Evolutionary conservation across 108 stramenopile genomes (phyloP), one percentile per base, ranked within the genome.

Genomic region (Cyclotella sp.): DNA sequence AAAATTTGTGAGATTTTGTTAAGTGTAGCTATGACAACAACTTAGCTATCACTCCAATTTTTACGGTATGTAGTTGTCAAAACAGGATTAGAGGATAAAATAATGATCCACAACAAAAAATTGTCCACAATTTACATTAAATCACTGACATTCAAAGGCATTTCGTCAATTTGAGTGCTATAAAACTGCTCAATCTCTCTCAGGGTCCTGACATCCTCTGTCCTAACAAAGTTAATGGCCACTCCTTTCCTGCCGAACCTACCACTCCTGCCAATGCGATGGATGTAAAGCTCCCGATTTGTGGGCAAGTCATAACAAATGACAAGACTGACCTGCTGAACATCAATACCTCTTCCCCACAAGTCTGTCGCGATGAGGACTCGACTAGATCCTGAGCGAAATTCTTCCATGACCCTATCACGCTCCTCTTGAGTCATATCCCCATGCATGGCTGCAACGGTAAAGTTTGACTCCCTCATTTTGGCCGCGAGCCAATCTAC

Each of bases 271-370:
- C 99, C 99, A 78, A 99, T 99, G 12, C 98, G 81, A 84, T 98
- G 96, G 68, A 99, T 98, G 86, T 99, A 99, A 43, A 98, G 70
- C 85, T 99, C 99, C 13, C 98, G 87, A 77, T 97, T 97, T 41
- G 85, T 92, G 15, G 98, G 98, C 22, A 99, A 75, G 70, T 99
- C 99, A 74, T 98, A 99, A 72, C 93, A 96, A 85, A 99, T 98
- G 14, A 99, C 99, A 61, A 99, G 87, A 43, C 95, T 96, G 11
- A 99, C 99, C 83, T 99, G 97, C 80, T 99, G 99, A 22, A 99
- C 98, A 81, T 99, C 99, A 71, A 99, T 92, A 39, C 99, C 99
- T 14, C 99, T 86, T 21, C 98, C 99, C 98, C 98, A 99, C 19
- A 99, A 65, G 80, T 99, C 99, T 9, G 99, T 99, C 18, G 98